Evolutionary conservation across 2,329 filamentous ascomycete genomes (phyloP).

Genomic region (Fusarium luffae): DNA sequence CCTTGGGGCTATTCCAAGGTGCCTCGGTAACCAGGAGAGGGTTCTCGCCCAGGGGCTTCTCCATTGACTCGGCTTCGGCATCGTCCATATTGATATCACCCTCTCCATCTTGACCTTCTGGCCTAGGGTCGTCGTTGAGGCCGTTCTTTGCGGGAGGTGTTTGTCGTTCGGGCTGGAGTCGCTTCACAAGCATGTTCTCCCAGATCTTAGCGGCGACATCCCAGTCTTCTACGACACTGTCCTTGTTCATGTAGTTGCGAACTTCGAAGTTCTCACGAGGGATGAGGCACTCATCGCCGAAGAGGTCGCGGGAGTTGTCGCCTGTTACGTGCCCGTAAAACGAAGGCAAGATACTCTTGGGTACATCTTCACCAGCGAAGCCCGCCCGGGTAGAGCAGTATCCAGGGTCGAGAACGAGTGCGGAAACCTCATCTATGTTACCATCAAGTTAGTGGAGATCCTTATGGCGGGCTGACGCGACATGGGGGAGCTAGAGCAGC

Average conservation of each 20-base stretch:
- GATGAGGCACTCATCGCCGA: constrained; percentile 90
- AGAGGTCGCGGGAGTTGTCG: constrained; percentile 68
- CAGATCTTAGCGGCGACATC: constrained; percentile 88
- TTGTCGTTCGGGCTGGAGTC: constrained; percentile 81
- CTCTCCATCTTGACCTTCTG: constrained; percentile 69
- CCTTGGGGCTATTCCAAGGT: constrained; percentile 89
- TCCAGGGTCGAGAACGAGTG: constrained; percentile 94
- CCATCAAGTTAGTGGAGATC: constrained; percentile 33
- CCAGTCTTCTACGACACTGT: constrained; percentile 96
- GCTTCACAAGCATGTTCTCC: constrained; percentile 91
- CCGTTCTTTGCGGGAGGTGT: constrained; percentile 80
- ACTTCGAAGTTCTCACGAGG: constrained; percentile 82
- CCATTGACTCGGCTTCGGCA: constrained; percentile 58
- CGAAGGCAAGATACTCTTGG: constrained; percentile 91
- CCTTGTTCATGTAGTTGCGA: constrained; percentile 89
- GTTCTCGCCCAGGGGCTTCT: constrained; percentile 88
- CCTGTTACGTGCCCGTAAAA: constrained; percentile 77
- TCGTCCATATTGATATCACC: constrained; percentile 71
- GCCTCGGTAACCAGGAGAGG: constrained; percentile 94
- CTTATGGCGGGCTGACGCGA: constrained; percentile 29
- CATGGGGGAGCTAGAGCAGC: constrained; percentile 32
- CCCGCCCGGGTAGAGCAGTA: constrained; percentile 92
- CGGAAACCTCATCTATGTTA: constrained; percentile 88
- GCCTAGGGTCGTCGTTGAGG: constrained; percentile 74
- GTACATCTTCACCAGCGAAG: constrained; percentile 97